Percentiles rank a stretch among this genome's conserved stretches.
These are phyloP conservation scores for Paecilomyces formosus DNA, from an alignment of 2,329 filamentous ascomycete species.

Conservation along the genomic window DNA sequence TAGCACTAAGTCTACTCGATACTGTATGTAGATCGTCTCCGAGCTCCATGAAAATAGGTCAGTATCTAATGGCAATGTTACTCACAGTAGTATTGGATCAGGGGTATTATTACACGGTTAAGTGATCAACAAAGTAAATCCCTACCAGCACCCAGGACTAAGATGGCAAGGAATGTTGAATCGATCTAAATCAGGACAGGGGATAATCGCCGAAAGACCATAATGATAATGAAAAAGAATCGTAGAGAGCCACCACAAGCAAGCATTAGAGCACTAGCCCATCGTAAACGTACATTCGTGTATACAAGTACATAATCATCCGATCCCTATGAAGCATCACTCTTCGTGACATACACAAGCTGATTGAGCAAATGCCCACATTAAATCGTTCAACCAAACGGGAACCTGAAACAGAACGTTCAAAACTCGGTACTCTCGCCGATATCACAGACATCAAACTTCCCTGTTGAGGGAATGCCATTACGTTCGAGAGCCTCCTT, in stretches of 20 bases:
- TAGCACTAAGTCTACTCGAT: too few species aligned
- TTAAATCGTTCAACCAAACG: neutral
- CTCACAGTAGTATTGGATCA: too few species aligned
- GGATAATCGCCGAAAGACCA: neutral
- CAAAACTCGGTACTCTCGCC: constrained; percentile 74
- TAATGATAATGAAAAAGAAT: neutral
- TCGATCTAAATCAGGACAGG: neutral
- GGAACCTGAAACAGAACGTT: constrained; percentile 8
- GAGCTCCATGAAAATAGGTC: too few species aligned
- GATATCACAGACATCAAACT: constrained; percentile 78
- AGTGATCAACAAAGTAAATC: too few species aligned
- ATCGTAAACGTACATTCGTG: neutral
- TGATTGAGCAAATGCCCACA: neutral
- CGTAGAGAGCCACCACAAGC: neutral
- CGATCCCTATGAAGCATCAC: neutral
- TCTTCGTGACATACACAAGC: neutral
- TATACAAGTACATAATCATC: neutral
- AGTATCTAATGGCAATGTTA: too few species aligned
- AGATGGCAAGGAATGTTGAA: too few species aligned
- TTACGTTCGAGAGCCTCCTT: constrained; percentile 63
- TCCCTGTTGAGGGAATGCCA: constrained; percentile 60
- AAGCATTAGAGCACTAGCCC: neutral
- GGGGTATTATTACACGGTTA: too few species aligned
- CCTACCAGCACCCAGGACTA: too few species aligned
- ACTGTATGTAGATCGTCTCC: too few species aligned